Conservation (phyloP, 1,284 basidiomycete genomes). For the Mrakiaceae sp. region DNA sequence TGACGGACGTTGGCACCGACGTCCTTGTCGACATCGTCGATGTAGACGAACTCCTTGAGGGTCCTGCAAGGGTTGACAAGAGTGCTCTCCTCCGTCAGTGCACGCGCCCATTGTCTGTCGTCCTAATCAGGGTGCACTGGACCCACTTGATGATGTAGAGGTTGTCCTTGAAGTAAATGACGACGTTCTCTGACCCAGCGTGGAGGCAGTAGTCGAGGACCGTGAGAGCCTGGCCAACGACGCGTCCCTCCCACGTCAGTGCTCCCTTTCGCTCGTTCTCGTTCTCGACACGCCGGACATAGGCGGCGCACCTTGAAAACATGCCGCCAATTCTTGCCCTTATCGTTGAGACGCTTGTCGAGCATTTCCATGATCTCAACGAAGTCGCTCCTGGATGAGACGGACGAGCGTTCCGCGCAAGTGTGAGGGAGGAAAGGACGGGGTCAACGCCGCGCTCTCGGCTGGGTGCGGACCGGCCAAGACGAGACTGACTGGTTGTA, state of each 20-base stretch:
- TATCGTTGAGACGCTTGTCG: conserved; percentile 97
- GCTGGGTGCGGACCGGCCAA: not conserved
- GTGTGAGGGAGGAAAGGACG: not conserved
- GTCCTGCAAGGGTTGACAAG: conserved; percentile 39
- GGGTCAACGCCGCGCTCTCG: no score
- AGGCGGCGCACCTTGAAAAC: conserved; percentile 74
- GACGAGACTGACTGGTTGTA: conserved; percentile 76
- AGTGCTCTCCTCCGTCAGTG: not conserved
- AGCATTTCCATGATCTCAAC: conserved; percentile 99
- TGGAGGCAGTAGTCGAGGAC: conserved; percentile 94
- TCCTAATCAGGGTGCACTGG: no score
- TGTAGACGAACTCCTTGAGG: conserved; percentile 94
- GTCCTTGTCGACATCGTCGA: conserved; percentile 93
- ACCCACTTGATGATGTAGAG: conserved; percentile 82
- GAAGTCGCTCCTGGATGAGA: conserved; percentile 67
- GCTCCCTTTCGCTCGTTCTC: no score
- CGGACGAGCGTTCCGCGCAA: not conserved
- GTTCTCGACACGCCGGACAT: not conserved
- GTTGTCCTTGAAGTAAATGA: conserved; percentile 97
- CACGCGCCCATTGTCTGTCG: not conserved
- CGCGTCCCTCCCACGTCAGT: no score
- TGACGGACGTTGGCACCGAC: conserved; percentile 97
- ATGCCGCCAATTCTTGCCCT: conserved; percentile 99
- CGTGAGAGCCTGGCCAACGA: conserved; percentile 61
- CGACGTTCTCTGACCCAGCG: conserved; percentile 93